Conservation (phyloP, 2,329 filamentous ascomycete genomes). For the Penicillium sp. region DNA sequence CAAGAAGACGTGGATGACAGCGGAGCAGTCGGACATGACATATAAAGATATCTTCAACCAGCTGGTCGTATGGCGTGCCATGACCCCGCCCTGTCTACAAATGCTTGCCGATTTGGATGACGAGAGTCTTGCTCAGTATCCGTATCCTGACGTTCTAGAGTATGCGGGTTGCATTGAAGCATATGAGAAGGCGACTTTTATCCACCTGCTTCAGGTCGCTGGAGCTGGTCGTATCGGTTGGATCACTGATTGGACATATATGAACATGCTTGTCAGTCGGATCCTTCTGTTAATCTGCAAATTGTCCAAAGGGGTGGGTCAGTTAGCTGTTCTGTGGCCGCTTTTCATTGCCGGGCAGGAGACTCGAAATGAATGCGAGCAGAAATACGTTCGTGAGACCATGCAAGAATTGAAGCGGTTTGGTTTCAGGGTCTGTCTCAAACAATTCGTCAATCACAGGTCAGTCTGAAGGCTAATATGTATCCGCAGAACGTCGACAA, state of each 20-base stretch:
- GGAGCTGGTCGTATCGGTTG: constrained; percentile 30
- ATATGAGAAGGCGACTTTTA: constrained; percentile 39
- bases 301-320: constrained; percentile 35
- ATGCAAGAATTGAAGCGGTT: constrained; percentile 31
- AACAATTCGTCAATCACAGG: neutral
- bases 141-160: constrained; percentile 33
- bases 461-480: neutral
- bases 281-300: constrained; percentile 32
- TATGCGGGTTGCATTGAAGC: constrained; percentile 39
- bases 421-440: constrained; percentile 29
- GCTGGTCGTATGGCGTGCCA: constrained; percentile 32
- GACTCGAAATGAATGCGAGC: constrained; percentile 28
- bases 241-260: constrained; percentile 25
- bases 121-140: constrained; percentile 28
- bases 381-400: constrained; percentile 33
- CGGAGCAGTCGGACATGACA: constrained; percentile 30
- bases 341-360: constrained; percentile 38
- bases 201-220: constrained; percentile 36
- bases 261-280: constrained; percentile 32
- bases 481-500: constrained; percentile 32
- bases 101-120: constrained; percentile 30
- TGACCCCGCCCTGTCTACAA: constrained; percentile 30
- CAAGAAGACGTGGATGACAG: constrained; percentile 31
- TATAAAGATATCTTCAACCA: constrained; percentile 32
- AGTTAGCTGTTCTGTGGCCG: constrained; percentile 36